Evolutionary conservation across 164 flowering plant genomes (phyloP).

Genomic region (Stephania yunnanensis): DNA sequence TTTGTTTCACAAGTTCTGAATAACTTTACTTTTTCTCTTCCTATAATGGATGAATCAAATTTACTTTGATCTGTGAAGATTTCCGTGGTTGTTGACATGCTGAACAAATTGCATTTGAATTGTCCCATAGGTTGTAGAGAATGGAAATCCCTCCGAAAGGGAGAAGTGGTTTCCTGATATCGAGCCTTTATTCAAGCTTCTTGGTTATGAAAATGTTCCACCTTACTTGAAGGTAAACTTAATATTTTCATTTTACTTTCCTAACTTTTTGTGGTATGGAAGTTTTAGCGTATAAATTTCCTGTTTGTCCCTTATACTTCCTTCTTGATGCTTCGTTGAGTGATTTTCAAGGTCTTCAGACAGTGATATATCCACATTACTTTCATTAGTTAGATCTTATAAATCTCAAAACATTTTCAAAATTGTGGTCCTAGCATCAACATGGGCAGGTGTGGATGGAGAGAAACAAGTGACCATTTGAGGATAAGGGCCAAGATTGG

Average conservation of each 20-base stretch:
- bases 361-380: no score
- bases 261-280: not conserved
- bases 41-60: not conserved
- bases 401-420: no score
- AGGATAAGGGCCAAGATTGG: no score
- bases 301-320: not conserved
- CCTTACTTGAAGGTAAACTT: slow-evolving; percentile 77
- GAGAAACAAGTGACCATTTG: no score
- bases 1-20: no score
- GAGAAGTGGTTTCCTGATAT: slow-evolving; percentile 93
- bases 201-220: slow-evolving; percentile 93
- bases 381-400: no score
- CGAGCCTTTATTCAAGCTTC: slow-evolving; percentile 95
- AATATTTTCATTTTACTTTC: not conserved
- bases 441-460: no score
- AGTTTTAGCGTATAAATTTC: not conserved
- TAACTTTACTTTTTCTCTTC: no score
- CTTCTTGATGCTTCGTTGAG: not conserved
- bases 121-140: slow-evolving; percentile 65
- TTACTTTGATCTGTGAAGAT: not conserved
- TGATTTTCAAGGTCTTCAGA: not conserved
- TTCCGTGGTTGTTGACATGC: not conserved
- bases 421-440: no score
- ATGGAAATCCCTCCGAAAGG: slow-evolving; percentile 76
- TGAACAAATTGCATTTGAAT: not conserved